Conservation (phyloP, 371 early-diverging fungal species). For the Lichtheimia ramosa region DNA sequence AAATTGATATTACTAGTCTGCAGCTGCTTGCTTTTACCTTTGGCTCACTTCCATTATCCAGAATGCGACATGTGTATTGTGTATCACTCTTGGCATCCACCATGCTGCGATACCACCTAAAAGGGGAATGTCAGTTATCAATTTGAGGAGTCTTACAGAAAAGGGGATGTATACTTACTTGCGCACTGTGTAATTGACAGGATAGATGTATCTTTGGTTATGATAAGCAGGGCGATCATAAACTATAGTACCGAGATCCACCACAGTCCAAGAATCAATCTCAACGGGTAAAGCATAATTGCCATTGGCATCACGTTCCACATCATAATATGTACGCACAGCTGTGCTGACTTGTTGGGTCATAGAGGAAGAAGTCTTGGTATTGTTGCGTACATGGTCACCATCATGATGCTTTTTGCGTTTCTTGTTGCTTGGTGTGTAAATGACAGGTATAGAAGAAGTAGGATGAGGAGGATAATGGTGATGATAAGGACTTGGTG, state of each 20-base stretch:
- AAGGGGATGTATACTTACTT: constrained; percentile 33
- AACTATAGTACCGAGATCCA: constrained; percentile 74
- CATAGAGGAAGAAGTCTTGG: constrained; percentile 5
- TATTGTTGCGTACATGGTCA: constrained; percentile 3
- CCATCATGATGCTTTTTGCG: constrained; percentile 18
- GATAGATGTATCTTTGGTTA: constrained; percentile 90
- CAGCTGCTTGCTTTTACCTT: constrained; percentile 21
- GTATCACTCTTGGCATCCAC: constrained; percentile 68
- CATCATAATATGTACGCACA: constrained; percentile 48
- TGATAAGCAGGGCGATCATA: constrained; percentile 84
- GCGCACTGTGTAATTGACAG: constrained; percentile 80
- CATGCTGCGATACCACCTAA: constrained; percentile 77
- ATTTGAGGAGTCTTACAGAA: background rate
- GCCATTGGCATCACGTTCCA: constrained; percentile 71
- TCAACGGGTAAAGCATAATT: constrained; percentile 77
- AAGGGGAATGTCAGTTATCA: background rate
- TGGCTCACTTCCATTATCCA: constrained; percentile 84
- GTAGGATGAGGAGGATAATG: background rate
- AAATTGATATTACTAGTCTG: background rate
- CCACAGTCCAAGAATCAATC: constrained; percentile 80
- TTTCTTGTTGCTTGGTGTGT: constrained; percentile 32
- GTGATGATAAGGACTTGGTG: background rate
- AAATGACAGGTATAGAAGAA: constrained; percentile 23
- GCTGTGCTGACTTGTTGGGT: constrained; percentile 31
- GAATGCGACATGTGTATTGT: constrained; percentile 77